Conservation (phyloP, 2,329 filamentous ascomycete genomes). For the Aspergillus sp. region DNA sequence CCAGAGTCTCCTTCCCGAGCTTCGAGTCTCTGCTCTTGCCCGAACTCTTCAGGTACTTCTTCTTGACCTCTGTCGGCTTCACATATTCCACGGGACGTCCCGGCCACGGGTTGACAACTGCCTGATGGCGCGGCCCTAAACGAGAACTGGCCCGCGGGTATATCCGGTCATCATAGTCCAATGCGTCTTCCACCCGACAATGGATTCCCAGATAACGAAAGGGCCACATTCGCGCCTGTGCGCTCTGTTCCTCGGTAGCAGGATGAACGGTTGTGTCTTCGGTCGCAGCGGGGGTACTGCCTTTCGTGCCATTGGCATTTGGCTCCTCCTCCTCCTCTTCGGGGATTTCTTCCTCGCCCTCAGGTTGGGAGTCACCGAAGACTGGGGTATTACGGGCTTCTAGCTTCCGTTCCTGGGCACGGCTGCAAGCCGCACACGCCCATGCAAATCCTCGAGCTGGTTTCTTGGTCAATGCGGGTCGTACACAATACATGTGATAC, state of each 20-base stretch:
- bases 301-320: constrained; percentile 48
- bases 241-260: constrained; percentile 76
- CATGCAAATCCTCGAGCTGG: constrained; percentile 95
- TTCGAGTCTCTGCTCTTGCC: constrained; percentile 67
- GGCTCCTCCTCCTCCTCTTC: constrained; percentile 69
- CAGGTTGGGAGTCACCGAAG: constrained; percentile 46
- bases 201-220: constrained; percentile 94
- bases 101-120: constrained; percentile 74
- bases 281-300: constrained; percentile 55
- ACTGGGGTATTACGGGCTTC: constrained; percentile 83
- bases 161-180: constrained; percentile 96
- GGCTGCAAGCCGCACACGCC: constrained; percentile 92
- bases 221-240: constrained; percentile 89
- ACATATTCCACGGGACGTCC: constrained; percentile 83
- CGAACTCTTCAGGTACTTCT: constrained; percentile 55
- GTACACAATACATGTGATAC: constrained; percentile 98
- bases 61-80: constrained; percentile 79
- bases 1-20: constrained; percentile 68
- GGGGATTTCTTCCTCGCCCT: constrained; percentile 57
- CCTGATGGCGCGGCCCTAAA: constrained; percentile 84
- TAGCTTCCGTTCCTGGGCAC: constrained; percentile 86
- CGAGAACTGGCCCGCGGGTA: constrained; percentile 92
- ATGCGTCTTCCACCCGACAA: constrained; percentile 85
- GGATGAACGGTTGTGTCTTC: constrained; percentile 49
- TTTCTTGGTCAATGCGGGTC: constrained; percentile 85